Base-by-base conservation (phyloP, 305 asterid genomes). In the Andrographis paniculata region DNA sequence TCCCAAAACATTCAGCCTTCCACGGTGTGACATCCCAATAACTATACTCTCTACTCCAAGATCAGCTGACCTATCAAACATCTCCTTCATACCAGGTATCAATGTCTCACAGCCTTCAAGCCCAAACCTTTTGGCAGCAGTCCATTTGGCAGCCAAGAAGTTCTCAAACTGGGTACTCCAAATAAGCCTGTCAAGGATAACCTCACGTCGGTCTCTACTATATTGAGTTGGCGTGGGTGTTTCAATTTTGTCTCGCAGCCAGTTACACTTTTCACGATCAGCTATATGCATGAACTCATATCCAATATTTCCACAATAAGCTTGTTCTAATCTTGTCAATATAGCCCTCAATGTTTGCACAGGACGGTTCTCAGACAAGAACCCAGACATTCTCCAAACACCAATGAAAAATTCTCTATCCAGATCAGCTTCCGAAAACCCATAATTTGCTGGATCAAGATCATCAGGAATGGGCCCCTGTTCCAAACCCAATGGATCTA, bases 51-150 rank as follows among this genome's bases (percentile, higher is more conserved):
- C 95, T 11, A 89, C 97, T 53, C 97, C 97, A 44, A 85, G 94
- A 64, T 88, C 97, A 20, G 97, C 88, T 55, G 97, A 69, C 68
- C 85, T 72, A 58, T 88, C 95, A 63, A 88, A 88, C 97, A 88
- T 88, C 72, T 88, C 97, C 78, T 88, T 88, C 95, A 88, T 88
- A 48, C 95, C 97, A 50, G 97, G 95, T 63, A 88, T 88, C 93
- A 88, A 70, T 11, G 97, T 88, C 70, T 88, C 97, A 47, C 91
- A 85, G 20, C 97, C 97, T 79, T 88, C 95, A 43, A 88, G 87
- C 54, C 97, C 97, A 62, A 88, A 85, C 70, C 95, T 82, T 70
- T 88, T 85, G 53, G 97, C 95, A 19, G 94, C 93, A 24, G 86
- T 73, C 95, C 97, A 88, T 66, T 88, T 88, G 42, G 97, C 81